Evolutionary conservation across 2,329 filamentous ascomycete species (phyloP).

Genomic region (Ceratocystiopsis brevicomis): DNA sequence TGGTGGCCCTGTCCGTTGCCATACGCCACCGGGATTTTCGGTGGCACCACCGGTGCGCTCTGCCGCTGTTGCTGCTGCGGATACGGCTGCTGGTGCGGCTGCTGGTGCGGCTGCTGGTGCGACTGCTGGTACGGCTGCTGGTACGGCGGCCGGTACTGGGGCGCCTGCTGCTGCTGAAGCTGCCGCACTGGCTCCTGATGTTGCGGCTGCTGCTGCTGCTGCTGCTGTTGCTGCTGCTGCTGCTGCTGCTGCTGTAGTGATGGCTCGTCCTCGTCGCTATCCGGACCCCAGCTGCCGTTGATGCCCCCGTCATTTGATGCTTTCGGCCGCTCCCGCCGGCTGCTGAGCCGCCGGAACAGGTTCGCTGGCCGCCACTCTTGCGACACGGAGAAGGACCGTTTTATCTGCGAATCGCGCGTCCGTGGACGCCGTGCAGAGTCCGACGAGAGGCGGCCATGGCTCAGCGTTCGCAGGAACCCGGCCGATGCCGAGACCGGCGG

Average conservation of each 20-base stretch:
- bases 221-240: too few species aligned
- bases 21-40: not conserved
- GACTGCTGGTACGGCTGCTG: not conserved
- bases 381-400: conserved; percentile 29
- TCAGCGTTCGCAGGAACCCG: conserved; percentile 27
- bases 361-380: conserved; percentile 11
- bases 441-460: conserved; percentile 15
- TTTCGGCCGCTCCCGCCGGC: conserved; percentile 18
- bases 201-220: too few species aligned
- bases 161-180: too few species aligned
- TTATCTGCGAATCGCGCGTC: conserved; percentile 1
- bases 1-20: not conserved
- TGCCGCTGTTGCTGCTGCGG: conserved; percentile 1
- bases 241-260: not conserved
- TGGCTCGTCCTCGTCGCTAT: conserved; percentile 19
- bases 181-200: too few species aligned
- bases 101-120: conserved; percentile 1
- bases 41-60: not conserved
- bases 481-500: conserved; percentile 26
- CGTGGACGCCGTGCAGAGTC: conserved; percentile 17
- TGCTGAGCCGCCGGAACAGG: conserved; percentile 18
- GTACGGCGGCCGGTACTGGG: not conserved
- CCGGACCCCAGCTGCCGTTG: conserved; percentile 32
- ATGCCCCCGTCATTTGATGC: conserved; percentile 31
- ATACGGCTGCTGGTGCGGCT: not conserved